Base-by-base conservation (phyloP, 306 rosid species). In the Oemleria cerasiformis region DNA sequence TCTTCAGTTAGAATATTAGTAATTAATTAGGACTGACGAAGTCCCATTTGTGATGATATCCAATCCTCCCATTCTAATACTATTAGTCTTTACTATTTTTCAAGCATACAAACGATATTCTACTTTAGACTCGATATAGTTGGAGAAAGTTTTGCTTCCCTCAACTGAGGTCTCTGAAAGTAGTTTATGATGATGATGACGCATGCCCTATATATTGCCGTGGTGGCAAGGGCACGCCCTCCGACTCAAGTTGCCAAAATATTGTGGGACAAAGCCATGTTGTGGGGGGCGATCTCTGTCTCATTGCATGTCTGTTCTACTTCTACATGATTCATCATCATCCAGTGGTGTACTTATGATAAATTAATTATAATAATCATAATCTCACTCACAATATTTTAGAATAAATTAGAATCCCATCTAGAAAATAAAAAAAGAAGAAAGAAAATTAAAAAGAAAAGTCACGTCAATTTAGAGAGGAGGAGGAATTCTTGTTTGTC, bases 231-330 rank as follows among this genome's bases (percentile, higher is more conserved):
- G 69, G 57, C 72, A 77, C 69, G n/a, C 14, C 53, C 70, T 63
- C 50, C 39, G 8, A 49, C 9, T 58, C 75, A 53, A 44, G 56
- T 68, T 77, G 70, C 42, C 49, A 30, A 51, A 51, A 6, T 42
- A 23, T 73, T 16, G 75, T 53, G 72, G 78, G 71, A 45, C 56
- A 44, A 44, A 14, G 43, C 56, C 70, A 65, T 65, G 70, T 79
- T 43, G 72, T 43, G 78, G 72, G 72, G 30, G 75, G 53, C 58
- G 17, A 3, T 17, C 68, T 49, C 20, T 68, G 39, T 61, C 62
- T 5, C 42, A 12, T 49, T 47, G 12, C 56, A 68, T 51, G 50
- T 51, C 48, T 55, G 10, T 65, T 25, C 30, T 25, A 25, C 30
- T 25, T 25, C 30, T 25, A 25, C 2, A 25, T 25, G 30, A 25